Percentiles rank a stretch among this genome's conserved stretches.
These are phyloP conservation scores for Bimuria novae-zelandiae DNA, from an alignment of 2,329 filamentous ascomycete species.

Conservation along the genomic window DNA sequence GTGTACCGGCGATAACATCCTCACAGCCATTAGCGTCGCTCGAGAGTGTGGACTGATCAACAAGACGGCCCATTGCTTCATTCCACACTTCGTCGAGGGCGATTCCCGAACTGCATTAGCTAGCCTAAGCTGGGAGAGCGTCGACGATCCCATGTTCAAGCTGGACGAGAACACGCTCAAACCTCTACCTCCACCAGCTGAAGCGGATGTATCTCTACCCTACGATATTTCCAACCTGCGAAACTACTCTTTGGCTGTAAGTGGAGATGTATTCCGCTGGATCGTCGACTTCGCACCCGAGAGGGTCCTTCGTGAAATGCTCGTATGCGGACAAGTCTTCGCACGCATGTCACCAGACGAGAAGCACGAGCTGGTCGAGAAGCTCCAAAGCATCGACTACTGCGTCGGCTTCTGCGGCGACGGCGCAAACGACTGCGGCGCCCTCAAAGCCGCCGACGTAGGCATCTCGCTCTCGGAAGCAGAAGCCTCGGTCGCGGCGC, in stretches of 20 bases:
- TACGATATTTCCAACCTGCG: conserved; percentile 80
- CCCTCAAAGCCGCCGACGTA: conserved; percentile 94
- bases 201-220: conserved; percentile 80
- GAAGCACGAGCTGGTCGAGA: conserved; percentile 96
- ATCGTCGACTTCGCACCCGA: conserved; percentile 86
- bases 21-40: conserved; percentile 94
- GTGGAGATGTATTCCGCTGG: conserved; percentile 95
- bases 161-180: conserved; percentile 80
- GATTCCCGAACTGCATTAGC: conserved; percentile 74
- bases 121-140: conserved; percentile 85
- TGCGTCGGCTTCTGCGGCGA: conserved; percentile 96
- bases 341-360: conserved; percentile 99
- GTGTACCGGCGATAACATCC: conserved; percentile 97
- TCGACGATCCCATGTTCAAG: conserved; percentile 80
- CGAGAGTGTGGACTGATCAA: conserved; percentile 86
- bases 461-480: conserved; percentile 97
- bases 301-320: conserved; percentile 82
- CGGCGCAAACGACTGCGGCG: conserved; percentile 96
- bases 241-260: conserved; percentile 88
- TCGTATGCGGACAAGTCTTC: conserved; percentile 89
- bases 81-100: conserved; percentile 86
- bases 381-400: conserved; percentile 94
- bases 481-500: conserved; percentile 96
- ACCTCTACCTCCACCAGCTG: conserved; percentile 72
- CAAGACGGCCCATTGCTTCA: conserved; percentile 83